phyloP scores from a whole-genome alignment of 2,329 filamentous ascomycete species.

The Meredithiella fracta region DNA sequence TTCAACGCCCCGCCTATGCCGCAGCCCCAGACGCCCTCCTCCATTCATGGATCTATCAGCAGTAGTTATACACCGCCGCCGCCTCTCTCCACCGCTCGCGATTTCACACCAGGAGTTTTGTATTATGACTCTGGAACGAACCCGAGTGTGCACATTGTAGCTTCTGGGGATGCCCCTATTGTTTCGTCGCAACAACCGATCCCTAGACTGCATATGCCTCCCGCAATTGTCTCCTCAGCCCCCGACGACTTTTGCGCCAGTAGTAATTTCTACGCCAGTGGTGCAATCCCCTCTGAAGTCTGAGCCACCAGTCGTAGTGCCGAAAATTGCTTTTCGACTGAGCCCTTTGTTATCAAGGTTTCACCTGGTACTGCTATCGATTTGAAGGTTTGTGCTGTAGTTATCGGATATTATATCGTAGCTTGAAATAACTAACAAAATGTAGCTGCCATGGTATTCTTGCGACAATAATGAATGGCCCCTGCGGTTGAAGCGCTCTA shows the following conservation, averaged over 20 bases:
- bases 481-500: not conserved
- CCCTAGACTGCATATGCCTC: constrained; percentile 4
- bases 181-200: constrained; percentile 13
- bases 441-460: not conserved
- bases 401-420: too few relatives aligned
- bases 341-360: not conserved
- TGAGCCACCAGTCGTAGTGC: not conserved
- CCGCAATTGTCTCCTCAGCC: constrained; percentile 7
- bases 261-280: not conserved
- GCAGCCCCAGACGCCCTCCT: constrained; percentile 35
- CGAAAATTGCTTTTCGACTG: not conserved
- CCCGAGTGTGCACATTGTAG: constrained; percentile 5
- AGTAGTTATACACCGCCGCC: constrained; percentile 9
- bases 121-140: constrained; percentile 3
- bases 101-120: constrained; percentile 12
- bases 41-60: constrained; percentile 26
- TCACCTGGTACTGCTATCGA: too few relatives aligned
- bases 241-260: not conserved
- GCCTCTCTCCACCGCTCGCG: constrained; percentile 11
- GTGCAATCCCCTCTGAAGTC: not conserved
- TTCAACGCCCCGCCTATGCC: constrained; percentile 35
- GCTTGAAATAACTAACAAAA: not conserved
- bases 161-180: constrained; percentile 6
- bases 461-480: not conserved
- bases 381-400: too few relatives aligned